Evolutionary conservation across 129 eudicot genomes (phyloP), one percentile per base, ranked within the genome.

Genomic region (Lactuca saligna): DNA sequence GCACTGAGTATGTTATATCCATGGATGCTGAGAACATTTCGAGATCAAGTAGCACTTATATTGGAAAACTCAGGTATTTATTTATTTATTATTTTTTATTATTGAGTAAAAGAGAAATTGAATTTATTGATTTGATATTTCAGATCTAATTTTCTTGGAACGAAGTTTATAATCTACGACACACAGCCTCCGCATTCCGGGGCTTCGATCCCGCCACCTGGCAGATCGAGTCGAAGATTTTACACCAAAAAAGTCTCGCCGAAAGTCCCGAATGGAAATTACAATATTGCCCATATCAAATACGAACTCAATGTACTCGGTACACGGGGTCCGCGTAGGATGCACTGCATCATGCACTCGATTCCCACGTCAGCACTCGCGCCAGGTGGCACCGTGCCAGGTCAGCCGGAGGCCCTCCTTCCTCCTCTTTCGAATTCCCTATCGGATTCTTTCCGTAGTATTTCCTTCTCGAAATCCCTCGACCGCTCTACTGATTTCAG

Each of bases 141-240:
- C 86, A 89, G 96, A 60, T 89, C 96, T 31, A 89, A 89, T 70
- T 89, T 89, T 72, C 96, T 89, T 13, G 96, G 96, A 65, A 89
- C 96, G 16, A 89, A 89, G 80, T 89, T 89, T 66, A 84, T 89
- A 63, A 89, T 89, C 65, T 89, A 83, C 42, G 96, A 89, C 83
- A 89, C 96, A 6, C 96, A 89, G 59, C 92, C 96, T 39, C 93
- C 96, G 17, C 84, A 77, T 25, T 46, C 84, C 5, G 71, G 84
- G 32, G 76, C 90, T 38, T 84, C 78, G 37, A 53, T 82, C 53
- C 81, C 86, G 10, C 89, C 81, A 63, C 86, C 90, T 2, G 96
- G 96, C 42, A 61, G 87, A 72, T 81, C 92, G 49, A 86, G 96
- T 79, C 86, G 93, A 32, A 72, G 96, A 35, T 89, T 89, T 59